phyloP scores from a whole-genome alignment of 257 asterid genomes.

The Fraxinus americana region DNA sequence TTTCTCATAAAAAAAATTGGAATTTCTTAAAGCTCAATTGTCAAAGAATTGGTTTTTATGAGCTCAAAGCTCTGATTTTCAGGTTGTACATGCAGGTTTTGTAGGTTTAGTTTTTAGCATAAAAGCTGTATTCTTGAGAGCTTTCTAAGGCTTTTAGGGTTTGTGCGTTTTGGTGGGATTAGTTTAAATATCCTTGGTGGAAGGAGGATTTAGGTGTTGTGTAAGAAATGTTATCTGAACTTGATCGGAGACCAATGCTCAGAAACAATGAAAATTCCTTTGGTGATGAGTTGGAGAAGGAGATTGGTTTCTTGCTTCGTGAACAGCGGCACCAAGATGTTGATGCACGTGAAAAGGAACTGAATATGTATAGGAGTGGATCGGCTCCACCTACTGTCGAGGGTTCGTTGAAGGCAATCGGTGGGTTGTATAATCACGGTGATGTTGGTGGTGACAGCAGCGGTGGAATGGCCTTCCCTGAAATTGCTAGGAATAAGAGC shows the following conservation, averaged over 20 bases:
- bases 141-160: constrained; percentile 33
- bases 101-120: constrained; percentile 16
- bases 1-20: constrained; percentile 23
- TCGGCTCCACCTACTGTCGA: constrained; percentile 99
- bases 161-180: constrained; percentile 30
- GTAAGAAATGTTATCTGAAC: constrained; percentile 66
- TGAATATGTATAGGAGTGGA: constrained; percentile 92
- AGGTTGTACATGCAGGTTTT: constrained; percentile 30
- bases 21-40: constrained; percentile 33
- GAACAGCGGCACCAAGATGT: constrained; percentile 75
- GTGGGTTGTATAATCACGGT: constrained; percentile 75
- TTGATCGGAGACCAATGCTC: constrained; percentile 73
- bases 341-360: constrained; percentile 88
- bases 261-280: constrained; percentile 72
- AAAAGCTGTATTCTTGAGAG: constrained; percentile 25
- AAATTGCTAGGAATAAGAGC: constrained; percentile 50
- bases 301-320: constrained; percentile 70
- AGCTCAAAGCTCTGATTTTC: constrained; percentile 27
- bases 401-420: constrained; percentile 88
- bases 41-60: constrained; percentile 44
- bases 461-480: constrained; percentile 42
- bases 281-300: constrained; percentile 86
- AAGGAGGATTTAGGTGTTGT: constrained; percentile 27
- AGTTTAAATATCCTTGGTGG: constrained; percentile 20
- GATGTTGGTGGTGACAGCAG: constrained; percentile 30